Base-by-base conservation (phyloP, 2,329 filamentous ascomycete genomes). In the Neopestalotiopsis clavispora region DNA sequence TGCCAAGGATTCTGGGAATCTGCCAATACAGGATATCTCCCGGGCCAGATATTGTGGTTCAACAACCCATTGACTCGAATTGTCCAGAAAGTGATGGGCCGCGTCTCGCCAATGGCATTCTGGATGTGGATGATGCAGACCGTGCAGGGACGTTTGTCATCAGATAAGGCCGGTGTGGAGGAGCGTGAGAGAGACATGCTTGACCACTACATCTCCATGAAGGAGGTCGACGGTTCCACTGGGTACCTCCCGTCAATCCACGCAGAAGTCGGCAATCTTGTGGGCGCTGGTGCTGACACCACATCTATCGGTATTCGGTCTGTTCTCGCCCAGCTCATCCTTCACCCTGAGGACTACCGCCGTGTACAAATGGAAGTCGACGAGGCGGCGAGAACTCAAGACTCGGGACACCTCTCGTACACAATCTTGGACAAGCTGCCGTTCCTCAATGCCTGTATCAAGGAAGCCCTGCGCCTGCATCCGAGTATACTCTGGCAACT, bases 401-500 rank as follows among this genome's bases (percentile, higher is more conserved):
- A 23, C 28, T 13, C 10, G 0, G 57, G 23, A 34, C 7, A 14
- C 23, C 12, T 59, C 10, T 17, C 28, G 7, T 59, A 59, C 57
- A 59, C 57, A 0, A 4, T 34, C 14, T 12, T 59, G 13, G 57
- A 59, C 4, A 59, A 59, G 28, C 57, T 59, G 10, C 28, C 57
- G 10, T 59, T 30, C 14, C 57, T 59, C 10, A 59, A 34, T 59
- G 57, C 57, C 2, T 59, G 57, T 7, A 59, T 59, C 57, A 59
- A 59, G 23, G 57, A 59, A 34, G 57, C 57, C 12, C 57, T 59
- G 12, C 23, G 57, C 3, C 57, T 59, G 12, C 57, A 59, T 59
- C 57, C 57, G 4, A 59, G 57, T 59, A 59, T 59, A 4, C 57
- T 59, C 1, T 59, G 57, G 57, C 57, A 59, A 59, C 17, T 59